Percentiles rank a stretch among this genome's conserved stretches.
phyloP scores from a whole-genome alignment of 2,329 filamentous ascomycete genomes.

The Colletotrichum incanum region DNA sequence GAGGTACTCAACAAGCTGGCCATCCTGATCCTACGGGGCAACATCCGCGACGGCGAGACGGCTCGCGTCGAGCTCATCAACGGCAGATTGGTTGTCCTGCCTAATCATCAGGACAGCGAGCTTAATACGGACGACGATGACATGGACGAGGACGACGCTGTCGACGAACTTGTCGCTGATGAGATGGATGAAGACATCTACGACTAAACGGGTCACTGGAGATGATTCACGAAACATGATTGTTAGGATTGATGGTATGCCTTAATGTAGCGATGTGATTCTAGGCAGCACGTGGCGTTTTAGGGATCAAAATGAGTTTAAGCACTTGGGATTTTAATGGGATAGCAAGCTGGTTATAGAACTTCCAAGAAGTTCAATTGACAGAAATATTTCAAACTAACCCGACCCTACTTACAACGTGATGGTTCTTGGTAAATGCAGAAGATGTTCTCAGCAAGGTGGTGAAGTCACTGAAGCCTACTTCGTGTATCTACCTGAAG shows the following conservation, averaged over 20 bases:
- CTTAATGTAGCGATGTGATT: slow-evolving; percentile 8
- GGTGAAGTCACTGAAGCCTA: neutral
- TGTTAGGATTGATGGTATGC: neutral
- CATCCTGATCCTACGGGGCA: slow-evolving; percentile 89
- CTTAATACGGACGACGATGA: slow-evolving; percentile 73
- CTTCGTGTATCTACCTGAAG: neutral
- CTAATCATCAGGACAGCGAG: slow-evolving; percentile 82
- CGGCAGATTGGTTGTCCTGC: slow-evolving; percentile 83
- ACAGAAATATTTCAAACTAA: neutral
- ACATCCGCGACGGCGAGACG: slow-evolving; percentile 86
- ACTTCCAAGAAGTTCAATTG: slow-evolving; percentile 18
- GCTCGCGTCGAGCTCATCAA: slow-evolving; percentile 85
- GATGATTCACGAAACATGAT: slow-evolving; percentile 30
- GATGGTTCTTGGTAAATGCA: neutral
- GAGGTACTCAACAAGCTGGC: slow-evolving; percentile 96
- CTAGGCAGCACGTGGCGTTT: slow-evolving; percentile 26
- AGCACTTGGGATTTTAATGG: neutral
- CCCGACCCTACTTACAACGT: neutral
- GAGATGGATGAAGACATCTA: slow-evolving; percentile 74
- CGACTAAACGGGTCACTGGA: slow-evolving; percentile 50
- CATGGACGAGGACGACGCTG: slow-evolving; percentile 81
- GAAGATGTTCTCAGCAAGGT: neutral
- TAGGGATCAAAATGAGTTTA: slow-evolving; percentile 8
- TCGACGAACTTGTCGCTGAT: slow-evolving; percentile 77
- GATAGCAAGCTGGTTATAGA: slow-evolving; percentile 8